A percentile compares a stretch with the other conserved stretches of the same genome.
These are phyloP conservation scores for Kodamaea hsintzibuensis DNA, from an alignment of 805 yeast species.

Conservation along the genomic window DNA sequence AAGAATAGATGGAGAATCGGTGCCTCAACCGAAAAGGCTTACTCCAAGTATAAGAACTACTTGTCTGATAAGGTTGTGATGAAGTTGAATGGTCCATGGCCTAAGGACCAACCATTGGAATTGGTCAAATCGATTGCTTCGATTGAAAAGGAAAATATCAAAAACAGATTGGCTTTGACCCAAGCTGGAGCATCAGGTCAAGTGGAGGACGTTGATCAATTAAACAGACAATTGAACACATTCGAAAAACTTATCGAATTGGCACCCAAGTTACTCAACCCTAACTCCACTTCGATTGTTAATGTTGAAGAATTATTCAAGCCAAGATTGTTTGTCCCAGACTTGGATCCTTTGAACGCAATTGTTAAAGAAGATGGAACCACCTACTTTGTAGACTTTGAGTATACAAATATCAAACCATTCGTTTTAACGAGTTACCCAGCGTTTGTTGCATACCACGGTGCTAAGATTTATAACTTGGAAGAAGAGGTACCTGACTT, in stretches of 20 bases:
- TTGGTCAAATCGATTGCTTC: slow-evolving; percentile 64
- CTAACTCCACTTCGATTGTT: slow-evolving; percentile 56
- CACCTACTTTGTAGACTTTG: slow-evolving; percentile 75
- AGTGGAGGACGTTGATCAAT: slow-evolving; percentile 41
- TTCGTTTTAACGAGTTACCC: slow-evolving; percentile 79
- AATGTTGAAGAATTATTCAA: slow-evolving; percentile 61
- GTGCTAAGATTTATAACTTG: slow-evolving; percentile 79
- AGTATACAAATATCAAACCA: slow-evolving; percentile 78
- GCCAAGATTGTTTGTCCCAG: slow-evolving; percentile 78
- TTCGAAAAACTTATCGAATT: slow-evolving; percentile 60
- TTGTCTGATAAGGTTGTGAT: slow-evolving; percentile 52
- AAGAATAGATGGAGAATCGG: slow-evolving; percentile 85
- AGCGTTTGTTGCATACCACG: slow-evolving; percentile 79
- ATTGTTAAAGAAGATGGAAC: slow-evolving; percentile 40
- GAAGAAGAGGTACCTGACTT: slow-evolving; percentile 74
- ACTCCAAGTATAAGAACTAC: slow-evolving; percentile 65
- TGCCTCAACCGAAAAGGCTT: slow-evolving; percentile 78
- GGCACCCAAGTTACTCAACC: slow-evolving; percentile 59
- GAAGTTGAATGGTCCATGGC: slow-evolving; percentile 78
- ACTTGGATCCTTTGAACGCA: slow-evolving; percentile 88
- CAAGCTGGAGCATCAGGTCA: slow-evolving; percentile 53
- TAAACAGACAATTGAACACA: slow-evolving; percentile 55
- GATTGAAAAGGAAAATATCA: slow-evolving; percentile 64
- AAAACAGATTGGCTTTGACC: slow-evolving; percentile 52
- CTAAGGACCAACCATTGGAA: slow-evolving; percentile 54